Percentiles rank a stretch among this genome's conserved stretches.
Evolutionary conservation across 2,329 filamentous ascomycete genomes (phyloP).

Genomic region (Sclerotinia glacialis): DNA sequence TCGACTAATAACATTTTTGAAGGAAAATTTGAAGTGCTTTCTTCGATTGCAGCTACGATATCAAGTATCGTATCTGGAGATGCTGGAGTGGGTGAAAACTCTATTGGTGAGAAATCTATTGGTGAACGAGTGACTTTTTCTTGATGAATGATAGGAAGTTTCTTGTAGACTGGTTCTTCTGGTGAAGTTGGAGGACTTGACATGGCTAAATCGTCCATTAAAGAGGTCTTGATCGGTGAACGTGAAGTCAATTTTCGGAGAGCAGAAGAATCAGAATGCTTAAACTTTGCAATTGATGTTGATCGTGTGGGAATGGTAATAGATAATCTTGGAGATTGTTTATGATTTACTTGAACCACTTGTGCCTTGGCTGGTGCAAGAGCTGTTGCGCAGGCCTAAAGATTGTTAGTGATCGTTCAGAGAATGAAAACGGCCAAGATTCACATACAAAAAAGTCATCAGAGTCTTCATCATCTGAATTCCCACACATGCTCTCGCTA

Average conservation of each 20-base stretch:
- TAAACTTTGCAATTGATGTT: conserved; percentile 23
- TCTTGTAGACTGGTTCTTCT: not conserved
- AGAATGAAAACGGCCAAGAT: not conserved
- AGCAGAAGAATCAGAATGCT: conserved; percentile 4
- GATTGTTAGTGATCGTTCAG: not conserved
- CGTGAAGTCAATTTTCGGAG: conserved; percentile 3
- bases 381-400: conserved; percentile 32
- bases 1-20: conserved; percentile 29
- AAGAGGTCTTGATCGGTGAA: not conserved
- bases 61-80: conserved; percentile 9
- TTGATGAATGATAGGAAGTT: not conserved
- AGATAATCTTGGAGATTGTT: conserved; percentile 15
- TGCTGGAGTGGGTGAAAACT: conserved; percentile 2
- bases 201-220: conserved; percentile 10
- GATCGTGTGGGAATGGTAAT: conserved; percentile 29
- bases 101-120: not conserved
- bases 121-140: not conserved
- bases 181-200: conserved; percentile 17
- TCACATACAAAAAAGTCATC: conserved; percentile 32
- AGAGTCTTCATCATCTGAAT: conserved; percentile 24
- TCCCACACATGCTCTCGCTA: conserved; percentile 23
- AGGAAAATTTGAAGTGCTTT: conserved; percentile 28
- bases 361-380: conserved; percentile 32
- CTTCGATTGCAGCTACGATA: conserved; percentile 30
- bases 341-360: conserved; percentile 30